Conservation (phyloP, 345 rosid genomes). For the Gossypium longicalyx region DNA sequence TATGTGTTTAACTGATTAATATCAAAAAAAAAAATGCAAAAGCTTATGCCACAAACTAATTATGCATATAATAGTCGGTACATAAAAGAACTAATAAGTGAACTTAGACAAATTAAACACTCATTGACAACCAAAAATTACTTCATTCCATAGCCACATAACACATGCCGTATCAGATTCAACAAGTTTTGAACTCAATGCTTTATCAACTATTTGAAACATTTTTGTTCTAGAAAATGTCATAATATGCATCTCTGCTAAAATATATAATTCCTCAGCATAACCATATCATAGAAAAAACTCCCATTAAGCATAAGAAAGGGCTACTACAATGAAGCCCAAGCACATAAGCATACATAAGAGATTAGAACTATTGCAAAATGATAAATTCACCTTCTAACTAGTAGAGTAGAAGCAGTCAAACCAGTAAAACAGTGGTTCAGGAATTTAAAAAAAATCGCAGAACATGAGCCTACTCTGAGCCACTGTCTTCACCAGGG, state of each 20-base stretch:
- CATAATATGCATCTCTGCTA: not conserved
- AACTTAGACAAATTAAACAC: no score
- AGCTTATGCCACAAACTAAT: no score
- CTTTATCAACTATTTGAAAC: no score
- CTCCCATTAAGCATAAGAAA: not conserved
- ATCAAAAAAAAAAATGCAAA: no score
- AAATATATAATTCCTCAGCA: not conserved
- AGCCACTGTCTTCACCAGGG: conserved; percentile 22
- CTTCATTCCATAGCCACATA: no score
- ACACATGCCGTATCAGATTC: no score
- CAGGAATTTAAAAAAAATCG: not conserved
- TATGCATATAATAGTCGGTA: no score
- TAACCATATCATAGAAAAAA: not conserved
- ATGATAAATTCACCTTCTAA: not conserved
- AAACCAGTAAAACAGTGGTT: not conserved
- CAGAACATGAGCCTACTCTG: not conserved
- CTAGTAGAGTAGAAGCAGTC: not conserved
- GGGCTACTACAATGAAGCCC: not conserved
- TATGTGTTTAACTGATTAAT: no score
- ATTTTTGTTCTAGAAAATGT: no score
- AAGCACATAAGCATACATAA: not conserved
- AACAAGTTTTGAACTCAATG: no score
- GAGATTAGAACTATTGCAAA: not conserved
- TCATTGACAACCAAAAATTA: no score
- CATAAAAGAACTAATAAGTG: no score